Percentiles rank a stretch among this genome's conserved stretches.
Conservation (phyloP, 1,284 basidiomycete genomes). For the Austroboletus niveus region DNA sequence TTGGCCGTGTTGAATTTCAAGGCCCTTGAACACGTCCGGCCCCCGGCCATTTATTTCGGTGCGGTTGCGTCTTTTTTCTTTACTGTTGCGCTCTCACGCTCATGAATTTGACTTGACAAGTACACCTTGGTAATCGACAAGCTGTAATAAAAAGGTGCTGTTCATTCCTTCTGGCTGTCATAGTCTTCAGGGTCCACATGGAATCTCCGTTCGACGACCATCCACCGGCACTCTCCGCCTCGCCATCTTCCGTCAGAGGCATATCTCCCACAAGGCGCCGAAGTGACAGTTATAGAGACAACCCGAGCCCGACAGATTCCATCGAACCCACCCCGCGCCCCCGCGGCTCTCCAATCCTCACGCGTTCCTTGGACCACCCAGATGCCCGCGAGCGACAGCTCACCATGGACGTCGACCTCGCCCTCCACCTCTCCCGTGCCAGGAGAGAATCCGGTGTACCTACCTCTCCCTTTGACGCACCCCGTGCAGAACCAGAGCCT, state of each 20-base stretch:
- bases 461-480: constrained; percentile 28
- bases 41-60: no score
- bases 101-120: not conserved
- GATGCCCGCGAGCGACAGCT: constrained; percentile 74
- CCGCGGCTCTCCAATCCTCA: constrained; percentile 63
- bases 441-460: constrained; percentile 59
- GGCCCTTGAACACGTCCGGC: not conserved
- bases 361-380: constrained; percentile 64
- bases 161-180: not conserved
- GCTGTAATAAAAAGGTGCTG: not conserved
- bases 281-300: constrained; percentile 34
- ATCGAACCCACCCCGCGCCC: constrained; percentile 44
- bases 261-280: constrained; percentile 40
- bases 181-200: constrained; percentile 10
- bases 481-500: constrained; percentile 12
- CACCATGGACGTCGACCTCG: constrained; percentile 85
- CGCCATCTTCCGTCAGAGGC: constrained; percentile 44
- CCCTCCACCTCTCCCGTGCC: constrained; percentile 75
- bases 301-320: constrained; percentile 40
- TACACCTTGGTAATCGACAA: no score
- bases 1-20: not conserved
- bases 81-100: not conserved
- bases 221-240: constrained; percentile 28
- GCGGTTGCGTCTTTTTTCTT: not conserved
- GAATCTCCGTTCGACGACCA: constrained; percentile 26